A percentile compares a stretch with the other conserved stretches of the same genome.
These are phyloP conservation scores for Mucor piriformis DNA, from an alignment of 371 early-diverging fungal species.

Conservation along the genomic window DNA sequence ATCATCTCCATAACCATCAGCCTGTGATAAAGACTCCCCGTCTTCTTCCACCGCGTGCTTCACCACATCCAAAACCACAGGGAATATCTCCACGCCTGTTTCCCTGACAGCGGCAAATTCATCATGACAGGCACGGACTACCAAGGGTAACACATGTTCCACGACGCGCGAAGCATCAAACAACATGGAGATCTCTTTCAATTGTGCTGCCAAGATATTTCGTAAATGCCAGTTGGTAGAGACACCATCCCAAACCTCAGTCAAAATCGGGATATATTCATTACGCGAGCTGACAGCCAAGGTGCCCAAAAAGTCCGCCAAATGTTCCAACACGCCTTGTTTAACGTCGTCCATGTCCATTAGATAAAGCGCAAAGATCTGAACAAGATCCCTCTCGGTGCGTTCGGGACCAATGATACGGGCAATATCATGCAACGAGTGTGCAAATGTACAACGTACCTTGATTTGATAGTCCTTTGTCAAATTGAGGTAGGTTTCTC, in stretches of 20 bases:
- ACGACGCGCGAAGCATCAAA: constrained; percentile 58
- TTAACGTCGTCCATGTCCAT: constrained; percentile 65
- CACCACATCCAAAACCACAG: constrained; percentile 51
- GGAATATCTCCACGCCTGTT: constrained; percentile 56
- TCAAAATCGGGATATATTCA: constrained; percentile 55
- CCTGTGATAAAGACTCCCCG: constrained; percentile 43
- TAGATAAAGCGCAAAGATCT: constrained; percentile 63
- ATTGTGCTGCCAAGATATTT: constrained; percentile 57
- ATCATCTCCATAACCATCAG: constrained; percentile 31
- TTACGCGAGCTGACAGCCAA: constrained; percentile 56
- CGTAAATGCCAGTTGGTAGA: constrained; percentile 62
- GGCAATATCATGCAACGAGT: constrained; percentile 64
- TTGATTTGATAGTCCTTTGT: constrained; percentile 62
- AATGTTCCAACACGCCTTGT: constrained; percentile 62
- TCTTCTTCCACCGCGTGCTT: constrained; percentile 53
- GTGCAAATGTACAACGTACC: constrained; percentile 62
- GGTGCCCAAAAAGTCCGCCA: constrained; percentile 59
- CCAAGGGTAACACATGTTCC: constrained; percentile 55
- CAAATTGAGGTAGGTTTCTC: constrained; percentile 53
- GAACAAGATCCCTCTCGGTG: constrained; percentile 61
- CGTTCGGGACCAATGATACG: constrained; percentile 61
- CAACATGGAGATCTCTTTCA: constrained; percentile 51
- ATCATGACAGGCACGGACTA: constrained; percentile 60
- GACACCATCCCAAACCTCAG: constrained; percentile 62
- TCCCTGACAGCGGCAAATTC: constrained; percentile 60